These are phyloP conservation scores for Pestalotiopsis sp. DNA, from an alignment of 2,329 filamentous ascomycete genomes.

Conservation along the genomic window DNA sequence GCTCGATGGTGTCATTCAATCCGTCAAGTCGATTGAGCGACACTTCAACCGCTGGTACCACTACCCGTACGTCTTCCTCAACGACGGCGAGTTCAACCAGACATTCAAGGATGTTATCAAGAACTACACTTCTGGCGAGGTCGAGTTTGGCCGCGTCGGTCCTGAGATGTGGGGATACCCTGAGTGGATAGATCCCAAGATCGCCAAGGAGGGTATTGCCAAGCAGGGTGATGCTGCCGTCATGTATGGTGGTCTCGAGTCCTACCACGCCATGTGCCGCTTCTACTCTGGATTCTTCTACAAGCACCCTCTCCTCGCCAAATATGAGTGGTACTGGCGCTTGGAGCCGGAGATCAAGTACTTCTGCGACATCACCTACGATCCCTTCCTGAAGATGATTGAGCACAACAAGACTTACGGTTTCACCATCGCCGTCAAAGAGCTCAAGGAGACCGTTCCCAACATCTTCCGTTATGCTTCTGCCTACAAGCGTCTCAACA, in stretches of 20 bases:
- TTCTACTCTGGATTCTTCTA: conserved; percentile 99
- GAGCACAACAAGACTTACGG: conserved; percentile 96
- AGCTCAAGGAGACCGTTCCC: conserved; percentile 94
- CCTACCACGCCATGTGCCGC: conserved; percentile 98
- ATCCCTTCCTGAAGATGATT: conserved; percentile 95
- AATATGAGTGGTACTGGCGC: conserved; percentile 99
- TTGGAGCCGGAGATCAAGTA: conserved; percentile 99
- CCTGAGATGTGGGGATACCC: conserved; percentile 94
- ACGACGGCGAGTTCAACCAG: conserved; percentile 95
- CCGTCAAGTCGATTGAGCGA: conserved; percentile 94
- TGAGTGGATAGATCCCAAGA: conserved; percentile 92
- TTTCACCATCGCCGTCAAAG: conserved; percentile 98
- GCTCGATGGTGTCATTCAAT: conserved; percentile 92
- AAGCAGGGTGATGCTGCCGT: conserved; percentile 97
- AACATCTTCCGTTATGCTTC: conserved; percentile 99
- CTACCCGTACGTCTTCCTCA: conserved; percentile 98
- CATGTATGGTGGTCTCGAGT: conserved; percentile 99
- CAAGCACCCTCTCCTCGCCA: conserved; percentile 90
- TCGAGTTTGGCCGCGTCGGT: conserved; percentile 95
- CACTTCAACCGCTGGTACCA: conserved; percentile 99
- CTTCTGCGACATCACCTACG: conserved; percentile 99
- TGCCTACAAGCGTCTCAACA: conserved; percentile 92
- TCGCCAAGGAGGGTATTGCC: conserved; percentile 92
- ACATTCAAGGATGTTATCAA: conserved; percentile 85
- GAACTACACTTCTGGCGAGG: conserved; percentile 85